These are phyloP conservation scores for Boletus tomentosulus DNA, from an alignment of 768 basidiomycete genomes.

Conservation along the genomic window DNA sequence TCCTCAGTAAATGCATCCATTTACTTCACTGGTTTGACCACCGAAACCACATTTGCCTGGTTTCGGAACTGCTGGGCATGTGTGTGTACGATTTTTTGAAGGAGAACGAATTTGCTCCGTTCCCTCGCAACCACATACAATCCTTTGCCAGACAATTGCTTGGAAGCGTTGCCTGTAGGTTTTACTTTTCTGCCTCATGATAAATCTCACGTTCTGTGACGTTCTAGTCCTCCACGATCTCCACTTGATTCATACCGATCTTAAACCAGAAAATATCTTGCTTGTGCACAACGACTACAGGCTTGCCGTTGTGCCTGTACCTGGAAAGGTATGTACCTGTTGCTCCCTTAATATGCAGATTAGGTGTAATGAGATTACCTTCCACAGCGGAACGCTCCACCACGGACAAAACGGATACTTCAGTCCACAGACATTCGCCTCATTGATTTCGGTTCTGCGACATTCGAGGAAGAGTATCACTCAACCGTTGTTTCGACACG, in stretches of 20 bases:
- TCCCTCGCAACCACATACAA: conserved; percentile 95
- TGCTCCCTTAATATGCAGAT: neutral
- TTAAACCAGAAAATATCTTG: conserved; percentile 98
- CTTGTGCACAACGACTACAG: conserved; percentile 82
- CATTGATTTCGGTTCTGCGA: conserved; percentile 98
- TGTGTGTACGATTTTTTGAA: conserved; percentile 99
- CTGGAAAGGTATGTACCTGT: conserved; percentile 54
- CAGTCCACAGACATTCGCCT: conserved; percentile 88
- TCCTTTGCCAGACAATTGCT: conserved; percentile 90
- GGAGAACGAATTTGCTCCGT: conserved; percentile 95
- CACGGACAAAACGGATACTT: conserved; percentile 73
- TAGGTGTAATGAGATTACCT: conserved; percentile 11
- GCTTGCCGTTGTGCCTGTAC: conserved; percentile 52
- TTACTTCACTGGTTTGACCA: conserved; percentile 93
- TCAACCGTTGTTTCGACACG: conserved; percentile 97
- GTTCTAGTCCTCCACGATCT: conserved; percentile 81
- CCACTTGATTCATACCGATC: conserved; percentile 92
- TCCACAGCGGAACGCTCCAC: conserved; percentile 56
- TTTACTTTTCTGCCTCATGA: neutral
- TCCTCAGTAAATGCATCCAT: conserved; percentile 91
- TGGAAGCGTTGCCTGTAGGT: conserved; percentile 90
- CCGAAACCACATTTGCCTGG: conserved; percentile 95
- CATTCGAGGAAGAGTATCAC: conserved; percentile 97
- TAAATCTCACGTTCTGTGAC: conserved; percentile 5
- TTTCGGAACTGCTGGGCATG: conserved; percentile 93